Percentiles rank a stretch among this genome's conserved stretches.
phyloP scores from a whole-genome alignment of 768 basidiomycete species.

The Tylopilus rubrobrunneus region DNA sequence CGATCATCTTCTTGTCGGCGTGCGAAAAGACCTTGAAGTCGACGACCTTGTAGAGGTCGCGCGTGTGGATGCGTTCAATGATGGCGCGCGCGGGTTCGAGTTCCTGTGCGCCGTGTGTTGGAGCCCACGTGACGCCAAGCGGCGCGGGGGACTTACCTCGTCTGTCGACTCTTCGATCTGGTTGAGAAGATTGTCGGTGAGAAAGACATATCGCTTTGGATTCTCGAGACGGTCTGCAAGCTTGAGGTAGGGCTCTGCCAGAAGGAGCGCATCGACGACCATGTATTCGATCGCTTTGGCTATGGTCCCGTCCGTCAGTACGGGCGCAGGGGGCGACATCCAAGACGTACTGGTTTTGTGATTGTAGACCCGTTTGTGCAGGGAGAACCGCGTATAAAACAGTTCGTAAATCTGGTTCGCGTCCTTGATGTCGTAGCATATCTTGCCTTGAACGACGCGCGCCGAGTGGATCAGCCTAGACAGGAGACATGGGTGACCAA shows the following conservation, averaged over 20 bases:
- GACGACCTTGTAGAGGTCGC: constrained; percentile 68
- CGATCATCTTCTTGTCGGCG: constrained; percentile 25
- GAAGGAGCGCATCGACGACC: constrained; percentile 74
- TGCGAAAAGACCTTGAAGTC: constrained; percentile 55
- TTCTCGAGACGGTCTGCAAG: constrained; percentile 55
- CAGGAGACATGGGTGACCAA: background rate
- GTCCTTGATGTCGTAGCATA: constrained; percentile 82
- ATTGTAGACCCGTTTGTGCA: constrained; percentile 82
- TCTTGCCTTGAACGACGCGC: constrained; percentile 67
- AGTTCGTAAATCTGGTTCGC: constrained; percentile 73
- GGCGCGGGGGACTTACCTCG: constrained; percentile 4
- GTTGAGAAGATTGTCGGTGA: constrained; percentile 67
- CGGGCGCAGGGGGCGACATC: too few species aligned
- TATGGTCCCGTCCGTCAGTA: constrained; percentile 17
- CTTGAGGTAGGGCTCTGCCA: constrained; percentile 61
- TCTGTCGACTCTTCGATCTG: constrained; percentile 53
- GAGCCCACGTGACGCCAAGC: too few species aligned
- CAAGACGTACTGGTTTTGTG: constrained; percentile 55
- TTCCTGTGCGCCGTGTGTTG: constrained; percentile 39
- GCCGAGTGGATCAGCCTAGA: constrained; percentile 68
- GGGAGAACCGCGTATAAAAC: constrained; percentile 66
- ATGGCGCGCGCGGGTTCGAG: constrained; percentile 57
- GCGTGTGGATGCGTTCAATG: constrained; percentile 54
- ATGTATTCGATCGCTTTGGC: constrained; percentile 80
- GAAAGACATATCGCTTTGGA: constrained; percentile 54